Base-by-base conservation (phyloP, 2,329 filamentous ascomycete genomes). In the Proliferodiscus dingleyae region DNA sequence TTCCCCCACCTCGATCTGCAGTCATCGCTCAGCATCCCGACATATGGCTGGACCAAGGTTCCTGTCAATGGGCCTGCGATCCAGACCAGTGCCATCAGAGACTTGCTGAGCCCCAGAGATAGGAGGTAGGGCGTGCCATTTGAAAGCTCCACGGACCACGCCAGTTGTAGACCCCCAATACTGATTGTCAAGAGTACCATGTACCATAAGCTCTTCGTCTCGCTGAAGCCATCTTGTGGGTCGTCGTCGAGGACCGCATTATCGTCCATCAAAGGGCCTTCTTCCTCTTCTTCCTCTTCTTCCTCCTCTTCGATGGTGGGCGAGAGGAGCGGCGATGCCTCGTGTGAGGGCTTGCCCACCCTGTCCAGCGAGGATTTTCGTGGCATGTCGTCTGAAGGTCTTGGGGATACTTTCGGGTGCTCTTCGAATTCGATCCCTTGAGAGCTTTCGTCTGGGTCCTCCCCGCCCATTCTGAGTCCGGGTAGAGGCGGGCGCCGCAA, bases 121-220 rank as follows among this genome's bases (percentile, higher is more conserved):
- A 91, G 71, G 32, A 93, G 71, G 61, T 86, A 93, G 5, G 87
- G 87, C 43, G 91, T 95, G 57, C 90, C 90, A 70, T 95, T 91
- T 43, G 89, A 95, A 33, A 95, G 74, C 66, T 97, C 91, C 33
- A 95, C 89, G 1, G 90, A 90, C 91, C 91, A 97, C 22, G 91
- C 89, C 56, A 97, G 86, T 68, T 97, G 91, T 51, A 97, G 72
- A 19, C 88, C 91, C 49, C 88, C 88, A 56, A 95, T 87, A 62
- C 87, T 83, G 51, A 96, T 73, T 5, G 91, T 95, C 66, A 97
- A 71, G 51, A 95, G 71, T 55, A 94, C 78, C 58, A 97, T 73
- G 66, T 95, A 95, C 81, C 84, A 89, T 37, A 83, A 71, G 65
- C 86, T 90, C 73, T 90, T 95, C 19, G 85, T 84, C 49, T 78